Conservation (phyloP, 257 asterid genomes). For the Lycium barbarum region DNA sequence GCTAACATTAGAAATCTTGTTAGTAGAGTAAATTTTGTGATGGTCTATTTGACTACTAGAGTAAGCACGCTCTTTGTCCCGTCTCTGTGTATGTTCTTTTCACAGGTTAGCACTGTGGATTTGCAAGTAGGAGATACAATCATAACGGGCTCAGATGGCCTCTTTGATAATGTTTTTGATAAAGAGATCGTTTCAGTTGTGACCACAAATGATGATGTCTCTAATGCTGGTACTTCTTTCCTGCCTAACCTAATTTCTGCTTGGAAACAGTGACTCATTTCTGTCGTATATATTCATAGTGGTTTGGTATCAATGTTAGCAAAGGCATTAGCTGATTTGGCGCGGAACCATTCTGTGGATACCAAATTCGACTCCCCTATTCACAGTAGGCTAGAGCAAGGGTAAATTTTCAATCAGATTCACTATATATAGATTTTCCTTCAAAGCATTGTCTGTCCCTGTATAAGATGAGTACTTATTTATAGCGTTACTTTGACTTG, state of each 20-base stretch:
- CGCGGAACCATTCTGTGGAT: constrained; percentile 71
- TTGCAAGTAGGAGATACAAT: constrained; percentile 69
- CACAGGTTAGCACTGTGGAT: constrained; percentile 73
- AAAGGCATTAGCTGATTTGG: constrained; percentile 79
- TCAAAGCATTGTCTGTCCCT: neutral
- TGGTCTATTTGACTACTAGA: constrained; percentile 19
- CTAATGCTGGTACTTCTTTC: constrained; percentile 62
- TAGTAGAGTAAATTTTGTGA: too few species aligned
- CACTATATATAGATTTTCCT: neutral
- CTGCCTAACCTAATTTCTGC: neutral
- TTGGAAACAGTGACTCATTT: constrained; percentile 14
- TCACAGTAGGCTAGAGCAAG: constrained; percentile 79
- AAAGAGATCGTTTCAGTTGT: constrained; percentile 61
- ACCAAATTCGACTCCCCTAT: constrained; percentile 78
- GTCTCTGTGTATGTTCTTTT: neutral
- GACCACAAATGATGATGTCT: constrained; percentile 43
- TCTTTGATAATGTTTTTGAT: constrained; percentile 78
- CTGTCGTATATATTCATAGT: constrained; percentile 31
- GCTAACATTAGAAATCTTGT: too few species aligned
- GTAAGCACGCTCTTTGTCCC: too few species aligned
- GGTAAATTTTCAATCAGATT: constrained; percentile 40
- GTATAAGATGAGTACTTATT: neutral
- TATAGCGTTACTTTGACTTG: constrained; percentile 10
- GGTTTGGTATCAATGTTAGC: constrained; percentile 55
- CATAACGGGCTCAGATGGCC: constrained; percentile 87